Percentiles rank a stretch among this genome's conserved stretches.
Evolutionary conservation across 176 grass and related monocot species (phyloP).

Genomic region (Cenchrus purpureus): DNA sequence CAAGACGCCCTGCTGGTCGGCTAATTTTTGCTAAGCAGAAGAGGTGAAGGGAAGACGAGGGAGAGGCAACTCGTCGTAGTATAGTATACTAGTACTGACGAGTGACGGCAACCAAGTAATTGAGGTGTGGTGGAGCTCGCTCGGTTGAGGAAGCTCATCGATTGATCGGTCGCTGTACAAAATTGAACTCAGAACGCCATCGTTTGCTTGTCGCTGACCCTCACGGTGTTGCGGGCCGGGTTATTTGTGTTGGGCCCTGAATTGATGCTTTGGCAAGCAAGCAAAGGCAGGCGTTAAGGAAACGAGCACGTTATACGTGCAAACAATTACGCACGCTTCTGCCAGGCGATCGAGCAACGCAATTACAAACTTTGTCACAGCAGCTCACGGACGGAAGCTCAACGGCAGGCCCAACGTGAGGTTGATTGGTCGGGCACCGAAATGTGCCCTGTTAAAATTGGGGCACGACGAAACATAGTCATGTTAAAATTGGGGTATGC

Average conservation of each 20-base stretch:
- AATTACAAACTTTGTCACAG: no score
- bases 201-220: background rate
- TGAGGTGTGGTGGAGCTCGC: background rate
- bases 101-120: background rate
- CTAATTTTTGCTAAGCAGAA: conserved; percentile 5
- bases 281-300: no score
- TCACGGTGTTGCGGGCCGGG: background rate
- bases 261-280: no score
- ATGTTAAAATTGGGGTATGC: no score
- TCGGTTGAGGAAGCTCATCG: background rate
- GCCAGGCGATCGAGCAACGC: no score
- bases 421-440: no score
- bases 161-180: background rate
- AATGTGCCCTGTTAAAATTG: no score
- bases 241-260: background rate
- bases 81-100: background rate
- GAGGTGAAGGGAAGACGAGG: background rate
- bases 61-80: background rate
- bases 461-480: no score
- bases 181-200: background rate
- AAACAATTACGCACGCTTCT: no score
- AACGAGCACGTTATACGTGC: no score
- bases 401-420: no score
- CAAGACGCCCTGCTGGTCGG: background rate
- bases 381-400: no score